Evolutionary conservation across 1,139 yeast species (phyloP), one percentile per base, ranked within the genome.

Genomic region (Yamadazyma epiphylla): DNA sequence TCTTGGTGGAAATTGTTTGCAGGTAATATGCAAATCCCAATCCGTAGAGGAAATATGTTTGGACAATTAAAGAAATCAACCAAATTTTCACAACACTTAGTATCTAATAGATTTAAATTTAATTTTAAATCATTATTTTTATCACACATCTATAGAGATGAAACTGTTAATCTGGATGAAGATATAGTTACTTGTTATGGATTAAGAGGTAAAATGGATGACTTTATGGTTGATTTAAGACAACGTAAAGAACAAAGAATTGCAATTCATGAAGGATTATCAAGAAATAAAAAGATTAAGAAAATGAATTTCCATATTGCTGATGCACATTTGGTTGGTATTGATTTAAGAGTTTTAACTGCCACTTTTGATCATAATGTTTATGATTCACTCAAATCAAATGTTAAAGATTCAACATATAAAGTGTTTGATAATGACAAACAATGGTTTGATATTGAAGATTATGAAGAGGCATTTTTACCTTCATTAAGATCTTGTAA

Each of bases 261-360:
- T 6, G 48, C 53, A 16, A 46, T 55, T 6, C 58, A 61, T 30
- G 67, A 64, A 26, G 64, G 51, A 6, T 39, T 57, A 14, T 46
- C 61, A 0, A 45, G 51, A 19, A 54, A 53, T 26, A 51, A 53
- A 29, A 54, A 55, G 29, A 52, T 60, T 4, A 53, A 56, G 56
- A 68, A 66, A 41, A 69, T 69, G 75, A 57, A 54, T 31, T 64
- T 69, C 45, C 60, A 67, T 42, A 37, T 64, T 14, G 74, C 71
- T 3, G 72, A 68, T 37, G 62, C 66, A 5, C 62, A 58, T 27
- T 48, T 68, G 21, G 43, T 57, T 4, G 62, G 60, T 4, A 66
- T 69, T 23, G 75, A 69, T 39, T 47, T 69, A 37, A 50, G 75
- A 29, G 55, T 58, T 1, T 45, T 66, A 8, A 43, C 51, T 22